Evolutionary conservation across 192 early-diverging fungal genomes (phyloP).

Genomic region (Podila verticillata): DNA sequence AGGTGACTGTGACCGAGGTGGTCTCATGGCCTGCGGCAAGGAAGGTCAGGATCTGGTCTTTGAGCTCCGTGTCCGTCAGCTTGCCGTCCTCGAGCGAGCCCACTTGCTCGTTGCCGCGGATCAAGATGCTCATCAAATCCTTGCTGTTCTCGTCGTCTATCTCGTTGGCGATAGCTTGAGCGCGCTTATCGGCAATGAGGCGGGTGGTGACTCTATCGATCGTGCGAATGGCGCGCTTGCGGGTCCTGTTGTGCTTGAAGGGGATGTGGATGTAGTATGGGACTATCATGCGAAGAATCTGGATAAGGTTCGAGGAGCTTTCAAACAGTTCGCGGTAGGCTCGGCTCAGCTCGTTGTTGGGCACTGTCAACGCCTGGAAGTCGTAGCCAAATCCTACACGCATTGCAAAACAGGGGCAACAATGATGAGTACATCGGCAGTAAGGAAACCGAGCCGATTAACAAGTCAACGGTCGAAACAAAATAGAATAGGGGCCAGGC

Average conservation of each 20-base stretch:
- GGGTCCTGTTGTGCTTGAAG: conserved; percentile 31
- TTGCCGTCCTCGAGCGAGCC: conserved; percentile 44
- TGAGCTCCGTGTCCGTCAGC: conserved; percentile 55
- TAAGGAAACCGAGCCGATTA: no score
- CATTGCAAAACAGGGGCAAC: background rate
- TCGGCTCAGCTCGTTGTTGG: conserved; percentile 49
- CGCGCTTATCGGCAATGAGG: conserved; percentile 50
- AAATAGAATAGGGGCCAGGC: no score
- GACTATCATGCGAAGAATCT: conserved; percentile 31
- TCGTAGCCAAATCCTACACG: conserved; percentile 58
- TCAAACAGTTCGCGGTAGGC: conserved; percentile 57
- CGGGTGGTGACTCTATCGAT: conserved; percentile 46
- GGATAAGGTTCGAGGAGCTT: conserved; percentile 3
- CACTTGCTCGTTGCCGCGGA: conserved; percentile 54
- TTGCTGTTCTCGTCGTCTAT: conserved; percentile 18
- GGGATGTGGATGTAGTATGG: conserved; percentile 26
- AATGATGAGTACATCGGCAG: background rate
- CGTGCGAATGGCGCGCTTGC: conserved; percentile 14
- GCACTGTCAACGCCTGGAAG: conserved; percentile 51
- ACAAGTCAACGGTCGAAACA: no score
- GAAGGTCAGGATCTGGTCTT: conserved; percentile 67
- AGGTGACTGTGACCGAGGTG: conserved; percentile 55
- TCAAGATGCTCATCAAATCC: conserved; percentile 58
- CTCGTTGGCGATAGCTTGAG: conserved; percentile 16
- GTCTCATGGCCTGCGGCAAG: conserved; percentile 71